Base-by-base conservation (phyloP, 257 asterid genomes). In the Osmanthus fragrans region DNA sequence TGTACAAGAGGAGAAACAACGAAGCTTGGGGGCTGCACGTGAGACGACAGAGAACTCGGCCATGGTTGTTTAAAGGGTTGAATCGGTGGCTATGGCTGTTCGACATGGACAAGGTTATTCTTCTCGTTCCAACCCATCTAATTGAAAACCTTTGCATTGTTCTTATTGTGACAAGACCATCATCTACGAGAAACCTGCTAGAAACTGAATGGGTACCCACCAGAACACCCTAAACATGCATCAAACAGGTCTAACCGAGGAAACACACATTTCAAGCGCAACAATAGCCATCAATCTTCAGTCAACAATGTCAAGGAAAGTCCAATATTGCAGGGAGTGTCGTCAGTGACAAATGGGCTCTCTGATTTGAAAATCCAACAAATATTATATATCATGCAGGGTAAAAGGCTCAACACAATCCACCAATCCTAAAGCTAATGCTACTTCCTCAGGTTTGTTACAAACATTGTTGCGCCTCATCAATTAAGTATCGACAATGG, bases 291-390 rank as follows among this genome's bases (percentile, higher is more conserved):
- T 21, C 45, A 33, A 21, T 72, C 37, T 19, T 72, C 36, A 33
- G 36, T 33, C 5, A 33, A 33, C 36, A 33, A 33, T 33, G 36
- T 33, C 36, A 33, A 33, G 36, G 36, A 33, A 33, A 33, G 36
- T 33, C 5, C 36, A 33, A 33, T 3, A 33, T 3, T 33, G 36
- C 23, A 72, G 37, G 37, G 45, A 40, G 37, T 72, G 39, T 13
- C 0, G 34, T 72, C 76, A 5, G 76, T 72, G 3, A 72, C 37
- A 15, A 72, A 72, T 45, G 65, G 66, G 39, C 64, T 72, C 39
- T 40, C 76, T 42, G 76, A 72, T 19, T 45, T 47, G 5, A 66
- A 72, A 40, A n/a, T 72, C 21, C 23, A 72, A 12, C 76, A 72
- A 29, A 40, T 73, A 0, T 29, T 73, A 73, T 73, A 69, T 27